Base-by-base conservation (phyloP, 306 rosid species). In the Begonia loranthoides region DNA sequence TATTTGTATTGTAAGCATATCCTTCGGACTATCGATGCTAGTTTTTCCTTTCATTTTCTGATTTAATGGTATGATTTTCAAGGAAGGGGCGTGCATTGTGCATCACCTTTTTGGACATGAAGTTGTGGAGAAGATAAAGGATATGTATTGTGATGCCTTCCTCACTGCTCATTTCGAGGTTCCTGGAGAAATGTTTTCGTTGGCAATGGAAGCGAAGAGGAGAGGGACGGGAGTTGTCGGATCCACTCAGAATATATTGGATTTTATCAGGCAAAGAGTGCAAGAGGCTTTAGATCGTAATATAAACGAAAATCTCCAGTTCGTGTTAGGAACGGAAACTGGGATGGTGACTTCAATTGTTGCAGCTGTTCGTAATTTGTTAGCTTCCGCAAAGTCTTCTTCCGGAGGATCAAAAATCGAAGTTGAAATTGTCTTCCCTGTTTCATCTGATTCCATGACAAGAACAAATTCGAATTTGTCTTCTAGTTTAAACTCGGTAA, bases 121-220 rank as follows among this genome's bases (percentile, higher is more conserved):
- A 65, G 97, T 90, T 55, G 97, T 86, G 75, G 78, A 80, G 64
- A 85, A 66, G 68, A 85, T 90, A 78, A 82, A 82, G 50, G 94
- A 82, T 72, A 78, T 82, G 92, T 86, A 90, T 13, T 74, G 87
- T 62, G 99, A 90, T 64, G 92, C 99, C 28, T 86, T 82, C 60
- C 93, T 90, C 55, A 90, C 99, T 38, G 95, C 99, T 21, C 99
- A 90, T 73, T 82, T 90, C n/a, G 99, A 90, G 75, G 99, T 90
- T 55, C 99, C 95, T 10, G 99, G 99, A 68, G 99, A 90, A 77
- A 90, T 86, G 99, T 90, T 90, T 74, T 72, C 94, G 45, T 63
- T 86, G 82, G 95, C 95, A 40, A 86, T 90, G 99, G 99, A 90
- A 72, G 95, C 99, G 36, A 90, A 82, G 65, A 83, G 82, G 69